These are phyloP conservation scores for Ophiostoma sp. DNA, from an alignment of 2,329 filamentous ascomycete genomes.

Conservation along the genomic window DNA sequence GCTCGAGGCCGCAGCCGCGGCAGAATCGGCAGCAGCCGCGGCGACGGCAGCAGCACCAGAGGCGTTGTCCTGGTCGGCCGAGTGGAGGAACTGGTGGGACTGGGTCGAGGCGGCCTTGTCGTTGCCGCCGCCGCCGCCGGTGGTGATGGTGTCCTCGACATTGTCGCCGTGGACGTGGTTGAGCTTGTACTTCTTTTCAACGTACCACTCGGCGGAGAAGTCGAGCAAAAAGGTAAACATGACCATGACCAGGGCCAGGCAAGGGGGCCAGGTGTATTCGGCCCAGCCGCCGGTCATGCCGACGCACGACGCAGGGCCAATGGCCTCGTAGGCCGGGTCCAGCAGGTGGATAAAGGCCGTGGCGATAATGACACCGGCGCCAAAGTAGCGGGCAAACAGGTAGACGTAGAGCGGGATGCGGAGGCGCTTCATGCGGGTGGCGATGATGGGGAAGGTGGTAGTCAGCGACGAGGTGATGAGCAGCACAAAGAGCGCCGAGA, in stretches of 20 bases:
- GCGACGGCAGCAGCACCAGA: constrained; percentile 37
- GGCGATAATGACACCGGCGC: constrained; percentile 86
- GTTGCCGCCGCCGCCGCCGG: constrained; percentile 15
- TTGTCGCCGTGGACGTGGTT: constrained; percentile 46
- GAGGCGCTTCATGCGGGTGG: constrained; percentile 52
- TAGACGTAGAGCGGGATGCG: constrained; percentile 61
- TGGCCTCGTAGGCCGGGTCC: constrained; percentile 71
- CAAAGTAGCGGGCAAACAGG: constrained; percentile 84
- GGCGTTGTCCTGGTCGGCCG: constrained; percentile 69
- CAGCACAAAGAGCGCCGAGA: constrained; percentile 73
- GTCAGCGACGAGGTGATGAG: constrained; percentile 55
- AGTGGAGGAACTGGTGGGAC: constrained; percentile 57
- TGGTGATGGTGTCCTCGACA: constrained; percentile 44
- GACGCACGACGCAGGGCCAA: constrained; percentile 42
- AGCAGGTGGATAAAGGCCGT: constrained; percentile 91
- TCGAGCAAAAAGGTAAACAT: constrained; percentile 87
- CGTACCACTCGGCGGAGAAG: constrained; percentile 72
- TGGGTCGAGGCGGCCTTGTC: constrained; percentile 29
- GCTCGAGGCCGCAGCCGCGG: constrained; percentile 50
- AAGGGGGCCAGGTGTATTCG: constrained; percentile 75
- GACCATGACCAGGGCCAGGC: constrained; percentile 78
- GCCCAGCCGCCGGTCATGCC: constrained; percentile 52
- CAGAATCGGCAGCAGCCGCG: constrained; percentile 39
- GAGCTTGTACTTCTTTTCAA: constrained; percentile 49
- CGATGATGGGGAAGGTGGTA: constrained; percentile 63